phyloP scores from a whole-genome alignment of 768 basidiomycete genomes.

The Pleurotus platypus region DNA sequence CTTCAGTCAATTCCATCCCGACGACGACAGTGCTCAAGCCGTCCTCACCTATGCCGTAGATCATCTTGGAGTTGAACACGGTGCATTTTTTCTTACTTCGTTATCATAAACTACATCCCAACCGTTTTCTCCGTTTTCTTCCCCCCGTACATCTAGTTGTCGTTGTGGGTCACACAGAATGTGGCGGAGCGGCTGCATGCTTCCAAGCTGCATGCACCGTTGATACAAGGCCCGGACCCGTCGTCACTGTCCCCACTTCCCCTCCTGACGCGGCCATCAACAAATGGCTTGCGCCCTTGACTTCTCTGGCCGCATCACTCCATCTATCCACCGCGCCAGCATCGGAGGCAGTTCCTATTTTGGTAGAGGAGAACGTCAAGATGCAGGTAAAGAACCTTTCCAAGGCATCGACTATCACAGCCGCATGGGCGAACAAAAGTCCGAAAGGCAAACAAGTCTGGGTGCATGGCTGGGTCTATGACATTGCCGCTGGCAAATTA shows the following conservation, averaged over 20 bases:
- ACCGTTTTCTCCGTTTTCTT: background rate
- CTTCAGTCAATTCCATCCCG: slow-evolving; percentile 51
- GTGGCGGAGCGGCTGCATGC: slow-evolving; percentile 54
- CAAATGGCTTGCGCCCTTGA: slow-evolving; percentile 57
- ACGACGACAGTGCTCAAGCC: slow-evolving; percentile 57
- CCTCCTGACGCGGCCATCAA: slow-evolving; percentile 33
- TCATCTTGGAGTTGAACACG: slow-evolving; percentile 54
- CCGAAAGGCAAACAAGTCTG: slow-evolving; percentile 10
- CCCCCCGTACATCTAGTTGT: slow-evolving; percentile 37
- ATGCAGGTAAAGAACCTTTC: slow-evolving; percentile 30
- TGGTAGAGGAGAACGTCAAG: slow-evolving; percentile 41
- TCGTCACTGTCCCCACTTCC: slow-evolving; percentile 12
- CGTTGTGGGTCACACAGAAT: slow-evolving; percentile 65
- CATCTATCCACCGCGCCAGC: slow-evolving; percentile 18
- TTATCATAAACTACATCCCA: slow-evolving; percentile 4
- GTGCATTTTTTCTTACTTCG: slow-evolving; percentile 28
- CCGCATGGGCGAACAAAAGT: slow-evolving; percentile 22
- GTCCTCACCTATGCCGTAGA: slow-evolving; percentile 58
- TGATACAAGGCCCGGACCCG: slow-evolving; percentile 5
- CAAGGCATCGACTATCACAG: slow-evolving; percentile 23
- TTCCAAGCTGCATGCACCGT: slow-evolving; percentile 21
- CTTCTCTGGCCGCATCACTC: slow-evolving; percentile 34
- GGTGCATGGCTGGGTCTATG: slow-evolving; percentile 53
- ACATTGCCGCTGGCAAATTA: slow-evolving; percentile 38
- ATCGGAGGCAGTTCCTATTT: slow-evolving; percentile 20